Evolutionary conservation across 768 basidiomycete genomes (phyloP).

Genomic region (Russula sp.): DNA sequence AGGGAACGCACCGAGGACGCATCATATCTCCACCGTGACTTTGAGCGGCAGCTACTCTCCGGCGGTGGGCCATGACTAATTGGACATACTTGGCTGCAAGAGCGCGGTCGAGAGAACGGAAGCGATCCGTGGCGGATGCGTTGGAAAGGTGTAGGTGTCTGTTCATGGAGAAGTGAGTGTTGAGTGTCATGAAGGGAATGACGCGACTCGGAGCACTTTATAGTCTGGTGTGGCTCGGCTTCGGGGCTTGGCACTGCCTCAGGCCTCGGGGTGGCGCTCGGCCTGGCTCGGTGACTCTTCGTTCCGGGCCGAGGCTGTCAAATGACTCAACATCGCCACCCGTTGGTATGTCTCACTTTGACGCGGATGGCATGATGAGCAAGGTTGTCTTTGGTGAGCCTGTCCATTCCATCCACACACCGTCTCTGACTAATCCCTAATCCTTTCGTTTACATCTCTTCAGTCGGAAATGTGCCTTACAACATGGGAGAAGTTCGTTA

Average conservation of each 20-base stretch:
- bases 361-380: slow-evolving; percentile 48
- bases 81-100: slow-evolving; percentile 26
- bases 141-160: slow-evolving; percentile 4
- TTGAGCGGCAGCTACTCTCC: slow-evolving; percentile 20
- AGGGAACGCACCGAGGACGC: slow-evolving; percentile 28
- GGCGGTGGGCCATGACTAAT: slow-evolving; percentile 28
- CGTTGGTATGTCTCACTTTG: no score
- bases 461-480: slow-evolving; percentile 88
- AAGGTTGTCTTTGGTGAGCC: slow-evolving; percentile 63
- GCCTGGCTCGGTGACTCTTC: neutral
- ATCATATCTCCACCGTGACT: slow-evolving; percentile 19
- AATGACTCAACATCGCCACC: neutral
- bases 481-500: slow-evolving; percentile 72
- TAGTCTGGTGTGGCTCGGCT: neutral
- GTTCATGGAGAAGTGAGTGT: slow-evolving; percentile 18
- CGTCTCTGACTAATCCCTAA: neutral
- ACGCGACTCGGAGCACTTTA: slow-evolving; percentile 1
- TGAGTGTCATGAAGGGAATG: slow-evolving; percentile 24
- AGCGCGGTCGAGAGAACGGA: slow-evolving; percentile 28
- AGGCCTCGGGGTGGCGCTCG: neutral
- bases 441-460: slow-evolving; percentile 1
- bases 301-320: neutral
- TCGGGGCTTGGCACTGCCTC: neutral
- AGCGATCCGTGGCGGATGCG: slow-evolving; percentile 7
- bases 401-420: neutral